Evolutionary conservation across 106 monocot genomes (phyloP).

Genomic region (Iris macrosiphon): DNA sequence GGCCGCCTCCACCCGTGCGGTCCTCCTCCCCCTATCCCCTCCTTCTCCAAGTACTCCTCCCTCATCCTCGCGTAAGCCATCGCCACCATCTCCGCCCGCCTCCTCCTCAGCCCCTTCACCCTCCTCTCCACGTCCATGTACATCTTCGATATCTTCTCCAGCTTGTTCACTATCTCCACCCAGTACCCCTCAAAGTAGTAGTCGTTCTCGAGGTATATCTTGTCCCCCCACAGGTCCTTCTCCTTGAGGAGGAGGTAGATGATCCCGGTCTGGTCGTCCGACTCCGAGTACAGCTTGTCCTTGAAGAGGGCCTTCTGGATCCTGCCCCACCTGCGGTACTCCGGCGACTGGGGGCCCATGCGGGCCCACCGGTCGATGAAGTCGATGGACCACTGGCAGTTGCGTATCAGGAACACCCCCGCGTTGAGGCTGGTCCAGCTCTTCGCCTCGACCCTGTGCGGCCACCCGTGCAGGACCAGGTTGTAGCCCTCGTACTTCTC

Average conservation of each 20-base stretch:
- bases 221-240: constrained; percentile 22
- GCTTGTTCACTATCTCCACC: constrained; percentile 29
- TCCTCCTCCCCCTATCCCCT: constrained; percentile 1
- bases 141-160: constrained; percentile 13
- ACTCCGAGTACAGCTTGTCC: constrained; percentile 35
- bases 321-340: constrained; percentile 32
- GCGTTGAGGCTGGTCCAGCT: constrained; percentile 52
- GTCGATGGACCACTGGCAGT: constrained; percentile 54
- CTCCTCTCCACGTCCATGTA: constrained; percentile 25
- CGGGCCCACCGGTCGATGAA: constrained; percentile 36
- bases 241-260: constrained; percentile 29
- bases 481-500: constrained; percentile 24
- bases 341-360: constrained; percentile 34
- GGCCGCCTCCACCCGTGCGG: constrained; percentile 17
- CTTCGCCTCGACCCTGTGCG: constrained; percentile 17
- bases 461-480: constrained; percentile 44
- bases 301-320: constrained; percentile 20
- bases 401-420: constrained; percentile 46
- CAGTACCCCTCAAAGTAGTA: constrained; percentile 47
- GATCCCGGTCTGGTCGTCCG: constrained; percentile 51
- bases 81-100: constrained; percentile 29
- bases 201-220: constrained; percentile 37
- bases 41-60: neutral
- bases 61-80: neutral
- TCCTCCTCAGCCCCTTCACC: constrained; percentile 6